phyloP scores from a whole-genome alignment of 805 yeast genomes.

The Lipomyces chichibuensis region DNA sequence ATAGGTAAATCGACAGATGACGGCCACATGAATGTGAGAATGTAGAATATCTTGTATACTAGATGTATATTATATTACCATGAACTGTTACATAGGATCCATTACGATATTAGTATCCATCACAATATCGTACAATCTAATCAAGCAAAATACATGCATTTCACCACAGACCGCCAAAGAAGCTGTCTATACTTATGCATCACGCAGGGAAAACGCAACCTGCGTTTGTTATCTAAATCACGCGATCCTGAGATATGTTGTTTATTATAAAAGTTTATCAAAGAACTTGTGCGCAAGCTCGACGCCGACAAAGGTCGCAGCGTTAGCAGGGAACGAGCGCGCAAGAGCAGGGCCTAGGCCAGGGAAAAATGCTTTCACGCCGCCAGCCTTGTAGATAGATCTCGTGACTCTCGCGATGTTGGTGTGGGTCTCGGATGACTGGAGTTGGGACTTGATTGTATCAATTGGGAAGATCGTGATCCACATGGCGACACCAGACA shows the following conservation, averaged over 20 bases:
- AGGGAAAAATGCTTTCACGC: constrained; percentile 91
- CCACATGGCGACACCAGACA: constrained; percentile 98
- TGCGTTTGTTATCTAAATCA: not conserved
- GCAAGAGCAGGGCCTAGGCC: constrained; percentile 95
- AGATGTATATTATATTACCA: not conserved
- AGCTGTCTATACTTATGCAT: not conserved
- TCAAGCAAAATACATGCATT: not conserved
- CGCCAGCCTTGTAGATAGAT: constrained; percentile 72
- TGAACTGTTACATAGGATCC: not conserved
- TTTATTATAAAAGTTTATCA: constrained; percentile 26
- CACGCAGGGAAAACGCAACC: not conserved
- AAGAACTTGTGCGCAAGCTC: constrained; percentile 64
- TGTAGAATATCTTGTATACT: not conserved
- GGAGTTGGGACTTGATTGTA: constrained; percentile 85
- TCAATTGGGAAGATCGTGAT: constrained; percentile 92
- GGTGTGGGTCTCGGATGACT: constrained; percentile 58
- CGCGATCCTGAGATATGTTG: not conserved
- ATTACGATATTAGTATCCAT: not conserved
- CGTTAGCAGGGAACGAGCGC: constrained; percentile 97
- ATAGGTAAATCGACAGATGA: constrained; percentile 9
- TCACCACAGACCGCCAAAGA: not conserved
- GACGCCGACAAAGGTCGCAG: constrained; percentile 97
- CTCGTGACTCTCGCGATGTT: constrained; percentile 68
- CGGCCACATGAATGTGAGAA: not conserved
- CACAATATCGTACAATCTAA: not conserved